Percentiles rank a stretch among this genome's conserved stretches.
Conservation (phyloP, 2,329 filamentous ascomycete genomes). For the Camptophora hylomeconis region DNA sequence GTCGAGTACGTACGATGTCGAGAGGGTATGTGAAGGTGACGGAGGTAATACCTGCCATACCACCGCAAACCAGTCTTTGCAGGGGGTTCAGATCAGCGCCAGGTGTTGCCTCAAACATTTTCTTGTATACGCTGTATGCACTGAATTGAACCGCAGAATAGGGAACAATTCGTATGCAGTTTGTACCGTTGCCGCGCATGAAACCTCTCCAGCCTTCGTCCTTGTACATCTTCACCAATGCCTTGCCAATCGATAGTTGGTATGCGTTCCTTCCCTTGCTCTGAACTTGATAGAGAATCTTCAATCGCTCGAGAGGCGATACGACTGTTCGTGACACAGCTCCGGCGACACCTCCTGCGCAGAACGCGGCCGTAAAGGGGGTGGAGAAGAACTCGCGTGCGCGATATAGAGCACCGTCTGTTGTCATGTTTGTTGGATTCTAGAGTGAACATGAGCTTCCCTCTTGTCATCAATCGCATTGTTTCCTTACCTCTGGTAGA, state of each 20-base stretch:
- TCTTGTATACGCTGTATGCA: conserved; percentile 94
- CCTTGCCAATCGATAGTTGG: conserved; percentile 80
- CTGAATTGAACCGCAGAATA: conserved; percentile 98
- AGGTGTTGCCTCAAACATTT: conserved; percentile 64
- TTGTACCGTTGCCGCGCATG: conserved; percentile 95
- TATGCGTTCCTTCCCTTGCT: conserved; percentile 84
- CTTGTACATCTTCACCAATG: conserved; percentile 84
- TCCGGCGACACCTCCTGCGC: conserved; percentile 84
- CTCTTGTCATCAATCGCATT: neutral
- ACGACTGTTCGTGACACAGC: conserved; percentile 97
- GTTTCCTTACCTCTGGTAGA: conserved; percentile 12
- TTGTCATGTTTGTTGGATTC: conserved; percentile 12
- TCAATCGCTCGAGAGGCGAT: conserved; percentile 85
- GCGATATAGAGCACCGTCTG: conserved; percentile 16
- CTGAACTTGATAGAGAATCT: conserved; percentile 96
- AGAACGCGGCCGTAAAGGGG: conserved; percentile 80
- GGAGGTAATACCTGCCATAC: conserved; percentile 84
- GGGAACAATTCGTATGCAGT: conserved; percentile 94
- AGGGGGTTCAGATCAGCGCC: conserved; percentile 62
- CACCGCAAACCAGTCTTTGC: conserved; percentile 75
- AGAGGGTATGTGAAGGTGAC: conserved; percentile 92
- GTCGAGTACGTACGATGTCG: conserved; percentile 87
- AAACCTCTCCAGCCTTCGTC: conserved; percentile 96
- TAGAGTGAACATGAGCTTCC: too few species aligned
- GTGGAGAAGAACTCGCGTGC: conserved; percentile 48